These are phyloP conservation scores for Parafenestella ontariensis DNA, from an alignment of 2,329 filamentous ascomycete genomes.

Conservation along the genomic window DNA sequence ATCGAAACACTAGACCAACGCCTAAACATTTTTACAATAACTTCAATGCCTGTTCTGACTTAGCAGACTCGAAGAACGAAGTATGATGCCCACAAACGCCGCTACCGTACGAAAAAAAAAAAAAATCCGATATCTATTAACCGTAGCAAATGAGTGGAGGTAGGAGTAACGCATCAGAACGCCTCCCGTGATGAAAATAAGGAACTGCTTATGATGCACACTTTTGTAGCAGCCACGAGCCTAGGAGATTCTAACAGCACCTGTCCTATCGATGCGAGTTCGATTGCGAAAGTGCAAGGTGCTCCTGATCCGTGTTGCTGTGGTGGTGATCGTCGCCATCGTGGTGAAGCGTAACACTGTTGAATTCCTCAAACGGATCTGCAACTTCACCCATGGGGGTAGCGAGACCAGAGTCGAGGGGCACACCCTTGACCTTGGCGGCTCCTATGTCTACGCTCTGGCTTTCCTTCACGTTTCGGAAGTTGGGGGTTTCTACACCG, in stretches of 20 bases:
- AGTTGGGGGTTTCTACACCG: constrained; percentile 93
- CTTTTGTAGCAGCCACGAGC: constrained; percentile 4
- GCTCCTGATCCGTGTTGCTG: constrained; percentile 23
- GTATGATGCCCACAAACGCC: constrained; percentile 26
- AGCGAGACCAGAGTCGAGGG: constrained; percentile 81
- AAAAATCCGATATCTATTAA: constrained; percentile 23
- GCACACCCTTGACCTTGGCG: constrained; percentile 73
- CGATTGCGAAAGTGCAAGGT: constrained; percentile 30
- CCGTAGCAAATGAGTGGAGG: constrained; percentile 39
- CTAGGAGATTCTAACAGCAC: neutral
- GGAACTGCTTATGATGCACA: constrained; percentile 9
- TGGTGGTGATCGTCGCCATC: constrained; percentile 78
- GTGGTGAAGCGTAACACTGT: constrained; percentile 96
- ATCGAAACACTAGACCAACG: constrained; percentile 16
- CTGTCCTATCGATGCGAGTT: constrained; percentile 31
- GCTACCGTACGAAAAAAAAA: constrained; percentile 22
- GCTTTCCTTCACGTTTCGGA: constrained; percentile 97
- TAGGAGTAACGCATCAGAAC: constrained; percentile 31
- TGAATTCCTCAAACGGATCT: constrained; percentile 98
- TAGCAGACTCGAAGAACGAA: constrained; percentile 5
- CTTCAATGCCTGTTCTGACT: constrained; percentile 4
- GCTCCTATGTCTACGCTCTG: constrained; percentile 82
- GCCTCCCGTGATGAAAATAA: constrained; percentile 20
- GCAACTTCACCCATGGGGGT: constrained; percentile 82
- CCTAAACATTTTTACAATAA: constrained; percentile 20